Conservation (phyloP, 441 rosid species). For the Francoa sonchifolia region DNA sequence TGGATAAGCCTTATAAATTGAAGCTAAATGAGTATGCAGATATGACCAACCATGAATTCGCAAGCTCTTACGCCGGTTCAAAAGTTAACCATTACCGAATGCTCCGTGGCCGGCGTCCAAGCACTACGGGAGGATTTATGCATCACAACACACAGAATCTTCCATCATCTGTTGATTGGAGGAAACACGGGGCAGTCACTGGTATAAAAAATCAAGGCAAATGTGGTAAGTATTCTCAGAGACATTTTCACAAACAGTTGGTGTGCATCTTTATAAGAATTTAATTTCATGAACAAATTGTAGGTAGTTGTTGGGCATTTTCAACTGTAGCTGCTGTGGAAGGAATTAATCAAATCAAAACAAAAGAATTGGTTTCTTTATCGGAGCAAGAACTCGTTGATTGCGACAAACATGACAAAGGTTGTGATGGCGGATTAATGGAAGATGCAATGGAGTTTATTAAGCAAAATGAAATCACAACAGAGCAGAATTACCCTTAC, state of each 20-base stretch:
- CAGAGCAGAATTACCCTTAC: conserved; percentile 18
- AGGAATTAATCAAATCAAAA: conserved; percentile 16
- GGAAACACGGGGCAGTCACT: conserved; percentile 12
- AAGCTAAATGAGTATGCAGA: conserved; percentile 23
- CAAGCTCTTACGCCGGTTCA: conserved; percentile 14
- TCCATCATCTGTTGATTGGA: conserved; percentile 22
- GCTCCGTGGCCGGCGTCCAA: conserved; percentile 18
- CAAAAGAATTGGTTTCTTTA: conserved; percentile 13
- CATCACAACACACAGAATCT: conserved; percentile 8
- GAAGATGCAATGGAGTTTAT: conserved; percentile 19
- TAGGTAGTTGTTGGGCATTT: conserved; percentile 43
- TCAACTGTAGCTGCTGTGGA: conserved; percentile 28
- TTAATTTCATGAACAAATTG: not conserved
- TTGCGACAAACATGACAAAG: conserved; percentile 5
- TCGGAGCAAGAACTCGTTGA: conserved; percentile 29
- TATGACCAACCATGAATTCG: conserved; percentile 29
- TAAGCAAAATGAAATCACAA: conserved; percentile 12
- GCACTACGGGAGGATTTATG: conserved; percentile 11
- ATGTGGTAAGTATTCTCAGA: conserved; percentile 7
- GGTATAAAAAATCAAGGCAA: conserved; percentile 18
- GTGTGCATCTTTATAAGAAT: not conserved
- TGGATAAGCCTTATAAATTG: conserved; percentile 25
- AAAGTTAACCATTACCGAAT: conserved; percentile 23
- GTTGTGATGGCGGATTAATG: conserved; percentile 18
- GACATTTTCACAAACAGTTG: not conserved